Conservation (phyloP, 495 filamentous ascomycete species). For the Aspergillus sclerotioniger region DNA sequence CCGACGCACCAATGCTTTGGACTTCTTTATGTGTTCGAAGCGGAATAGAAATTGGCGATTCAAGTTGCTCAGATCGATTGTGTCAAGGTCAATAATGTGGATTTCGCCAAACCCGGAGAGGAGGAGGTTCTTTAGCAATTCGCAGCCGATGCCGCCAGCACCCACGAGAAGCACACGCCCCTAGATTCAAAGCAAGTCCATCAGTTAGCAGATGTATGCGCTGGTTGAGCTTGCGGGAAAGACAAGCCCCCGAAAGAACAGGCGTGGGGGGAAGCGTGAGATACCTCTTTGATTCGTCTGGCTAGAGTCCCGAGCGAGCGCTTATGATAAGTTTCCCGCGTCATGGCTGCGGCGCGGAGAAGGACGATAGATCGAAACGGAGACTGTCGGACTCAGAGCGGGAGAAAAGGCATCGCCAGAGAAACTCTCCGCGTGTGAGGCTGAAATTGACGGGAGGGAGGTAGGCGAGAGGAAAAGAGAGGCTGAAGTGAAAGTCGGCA, state of each 20-base stretch:
- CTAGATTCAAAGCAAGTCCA: slow-evolving; percentile 41
- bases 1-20: slow-evolving; percentile 81
- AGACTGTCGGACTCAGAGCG: slow-evolving; percentile 3
- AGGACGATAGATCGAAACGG: slow-evolving; percentile 10
- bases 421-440: neutral
- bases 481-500: slow-evolving; percentile 18
- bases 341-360: slow-evolving; percentile 35
- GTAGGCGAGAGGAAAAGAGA: slow-evolving; percentile 1
- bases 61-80: slow-evolving; percentile 95
- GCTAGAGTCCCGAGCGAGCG: slow-evolving; percentile 65
- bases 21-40: slow-evolving; percentile 95
- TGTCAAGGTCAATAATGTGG: slow-evolving; percentile 96
- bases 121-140: slow-evolving; percentile 95
- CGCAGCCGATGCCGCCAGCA: slow-evolving; percentile 95
- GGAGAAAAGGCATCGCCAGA: slow-evolving; percentile 20
- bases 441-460: slow-evolving; percentile 9
- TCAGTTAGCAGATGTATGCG: slow-evolving; percentile 17
- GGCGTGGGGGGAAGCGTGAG: neutral
- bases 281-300: slow-evolving; percentile 63
- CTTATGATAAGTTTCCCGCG: slow-evolving; percentile 54
- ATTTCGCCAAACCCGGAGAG: slow-evolving; percentile 92
- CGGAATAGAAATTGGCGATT: slow-evolving; percentile 98
- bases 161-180: slow-evolving; percentile 90
- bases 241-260: neutral
- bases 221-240: neutral